These are phyloP conservation scores for Peribolospora baueri DNA, from an alignment of 768 basidiomycete genomes.

Conservation along the genomic window DNA sequence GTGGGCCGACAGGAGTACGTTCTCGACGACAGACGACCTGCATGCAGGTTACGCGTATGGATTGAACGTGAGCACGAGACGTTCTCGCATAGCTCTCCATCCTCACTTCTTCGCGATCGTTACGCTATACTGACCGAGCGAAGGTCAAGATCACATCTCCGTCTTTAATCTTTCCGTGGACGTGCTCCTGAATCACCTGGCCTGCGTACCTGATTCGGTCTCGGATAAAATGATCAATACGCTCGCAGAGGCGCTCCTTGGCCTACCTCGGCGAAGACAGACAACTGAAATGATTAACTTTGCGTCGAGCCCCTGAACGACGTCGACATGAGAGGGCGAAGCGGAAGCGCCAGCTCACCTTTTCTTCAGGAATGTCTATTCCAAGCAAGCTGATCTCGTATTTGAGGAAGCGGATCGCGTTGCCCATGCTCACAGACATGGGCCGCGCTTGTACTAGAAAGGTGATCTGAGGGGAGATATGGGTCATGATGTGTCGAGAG, in stretches of 20 bases:
- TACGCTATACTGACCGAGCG: conserved; percentile 35
- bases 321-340: neutral
- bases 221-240: conserved; percentile 78
- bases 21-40: conserved; percentile 86
- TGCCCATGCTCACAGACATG: conserved; percentile 83
- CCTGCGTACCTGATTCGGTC: conserved; percentile 84
- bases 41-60: neutral
- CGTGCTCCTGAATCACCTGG: conserved; percentile 70
- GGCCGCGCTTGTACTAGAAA: conserved; percentile 68
- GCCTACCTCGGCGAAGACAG: conserved; percentile 30
- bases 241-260: conserved; percentile 53
- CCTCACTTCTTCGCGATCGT: too few relatives aligned
- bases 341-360: conserved; percentile 30
- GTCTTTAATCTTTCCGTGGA: conserved; percentile 78
- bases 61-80: too few relatives aligned
- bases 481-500: conserved; percentile 69
- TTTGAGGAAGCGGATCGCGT: conserved; percentile 80
- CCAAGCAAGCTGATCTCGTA: conserved; percentile 78
- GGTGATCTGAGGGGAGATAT: conserved; percentile 78
- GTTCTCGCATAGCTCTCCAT: too few relatives aligned
- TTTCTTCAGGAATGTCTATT: conserved; percentile 82
- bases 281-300: neutral
- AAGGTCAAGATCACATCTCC: conserved; percentile 82
- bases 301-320: neutral
- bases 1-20: conserved; percentile 55